Base-by-base conservation (phyloP, 163 green algal species). In the Scenedesmus sp. region DNA sequence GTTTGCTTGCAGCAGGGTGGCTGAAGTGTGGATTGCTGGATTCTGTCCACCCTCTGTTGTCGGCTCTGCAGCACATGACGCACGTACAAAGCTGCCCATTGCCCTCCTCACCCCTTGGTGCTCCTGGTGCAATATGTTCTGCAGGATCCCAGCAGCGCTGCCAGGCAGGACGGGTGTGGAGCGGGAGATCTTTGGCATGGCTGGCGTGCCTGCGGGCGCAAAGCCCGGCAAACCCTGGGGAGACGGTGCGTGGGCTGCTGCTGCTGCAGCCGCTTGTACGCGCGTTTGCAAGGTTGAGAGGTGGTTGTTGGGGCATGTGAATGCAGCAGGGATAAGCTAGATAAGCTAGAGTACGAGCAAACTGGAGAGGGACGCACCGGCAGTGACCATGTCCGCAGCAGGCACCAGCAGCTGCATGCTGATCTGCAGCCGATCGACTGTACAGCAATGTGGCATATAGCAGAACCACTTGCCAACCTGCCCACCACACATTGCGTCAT, bases 141-240 rank as follows among this genome's bases (percentile, higher is more conserved):
- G 46, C 95, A 98, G 97, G 54, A 96, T 99, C 26, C 97, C 97
- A 1, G 95, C 93, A 54, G 94, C 97, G 0, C 96, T 97, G 84
- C 90, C 94, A 6, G 97, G 96, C 1, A 91, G 97, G 16, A 95
- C 98, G 4, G 96, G 92, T 46, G 95, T 97, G 57, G 96, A 97
- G 2, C 93, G 97, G 67, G 97, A 99, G 81, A 98, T 99, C 26
- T 99, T 99, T 95, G 97, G 97, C 59, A 99, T 99, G 96, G 94
- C 96, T 9, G 97, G 97, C 1, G 94, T 99, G 13, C 97, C 97
- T 0, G 90, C 95, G 4, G 97, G 96, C 57, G 90, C 90, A 2
- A 54, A 16, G 46, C 90, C 84, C 10, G 90, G 84, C 55, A 46
- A 87, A 1, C 90, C 90, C 9, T 93, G 64, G 3, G 90, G 70